phyloP scores from a whole-genome alignment of 345 rosid species.

The Gossypium raimondii region DNA sequence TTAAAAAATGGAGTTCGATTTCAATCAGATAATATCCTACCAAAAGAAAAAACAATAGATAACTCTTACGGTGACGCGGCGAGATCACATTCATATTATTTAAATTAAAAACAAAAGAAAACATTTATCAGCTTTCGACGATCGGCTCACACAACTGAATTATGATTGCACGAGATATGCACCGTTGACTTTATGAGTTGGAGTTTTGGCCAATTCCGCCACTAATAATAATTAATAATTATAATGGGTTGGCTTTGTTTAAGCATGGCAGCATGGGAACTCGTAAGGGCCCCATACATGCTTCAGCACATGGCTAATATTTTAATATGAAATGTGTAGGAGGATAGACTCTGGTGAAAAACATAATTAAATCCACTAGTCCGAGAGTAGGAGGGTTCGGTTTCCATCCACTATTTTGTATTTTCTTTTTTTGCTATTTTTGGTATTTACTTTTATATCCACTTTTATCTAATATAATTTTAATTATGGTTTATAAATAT shows the following conservation, averaged over 20 bases:
- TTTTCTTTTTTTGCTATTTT: too few relatives aligned
- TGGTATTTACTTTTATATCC: too few relatives aligned
- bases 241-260: background rate
- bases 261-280: background rate
- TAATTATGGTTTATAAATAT: too few relatives aligned
- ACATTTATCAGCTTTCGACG: too few relatives aligned
- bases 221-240: background rate
- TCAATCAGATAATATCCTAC: background rate
- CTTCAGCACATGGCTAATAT: background rate
- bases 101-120: background rate
- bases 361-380: background rate
- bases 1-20: background rate
- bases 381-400: too few relatives aligned
- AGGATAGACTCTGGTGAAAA: background rate
- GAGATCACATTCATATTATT: background rate
- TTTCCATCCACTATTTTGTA: too few relatives aligned
- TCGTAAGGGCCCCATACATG: background rate
- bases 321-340: background rate
- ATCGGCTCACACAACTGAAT: too few relatives aligned
- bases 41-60: background rate
- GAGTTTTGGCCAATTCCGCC: constrained; percentile 12
- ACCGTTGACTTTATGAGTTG: background rate
- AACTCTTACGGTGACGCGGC: background rate
- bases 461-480: too few relatives aligned
- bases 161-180: background rate